phyloP scores from a whole-genome alignment of 352 stramenopile genomes.

The Phytophthora macrochlamydospora region DNA sequence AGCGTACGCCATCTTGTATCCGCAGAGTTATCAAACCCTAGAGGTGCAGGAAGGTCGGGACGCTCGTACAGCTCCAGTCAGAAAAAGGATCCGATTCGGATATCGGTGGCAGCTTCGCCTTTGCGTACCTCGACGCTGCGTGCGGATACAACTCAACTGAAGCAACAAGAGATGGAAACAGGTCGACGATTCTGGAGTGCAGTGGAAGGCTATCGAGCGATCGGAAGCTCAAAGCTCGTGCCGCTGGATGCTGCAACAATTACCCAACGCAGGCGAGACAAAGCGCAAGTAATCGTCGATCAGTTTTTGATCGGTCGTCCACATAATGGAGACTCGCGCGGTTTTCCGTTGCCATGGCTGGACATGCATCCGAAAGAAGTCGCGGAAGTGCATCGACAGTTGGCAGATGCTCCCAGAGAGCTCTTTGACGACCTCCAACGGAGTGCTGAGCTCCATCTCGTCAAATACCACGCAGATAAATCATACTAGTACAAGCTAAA shows the following conservation, averaged over 20 bases:
- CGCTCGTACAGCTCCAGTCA: background rate
- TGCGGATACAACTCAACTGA: slow-evolving; percentile 16
- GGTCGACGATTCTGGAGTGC: slow-evolving; percentile 72
- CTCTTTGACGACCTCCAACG: slow-evolving; percentile 67
- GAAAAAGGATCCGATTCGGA: background rate
- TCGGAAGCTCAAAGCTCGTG: slow-evolving; percentile 42
- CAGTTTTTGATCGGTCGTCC: slow-evolving; percentile 39
- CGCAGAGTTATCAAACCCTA: slow-evolving; percentile 37
- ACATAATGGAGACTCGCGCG: slow-evolving; percentile 3
- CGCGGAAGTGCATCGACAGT: slow-evolving; percentile 25
- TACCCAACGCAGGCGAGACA: slow-evolving; percentile 38
- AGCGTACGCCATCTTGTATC: slow-evolving; percentile 66
- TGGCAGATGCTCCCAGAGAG: slow-evolving; percentile 32
- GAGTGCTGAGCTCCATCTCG: slow-evolving; percentile 47
- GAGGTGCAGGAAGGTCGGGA: background rate
- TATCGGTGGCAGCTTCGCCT: background rate
- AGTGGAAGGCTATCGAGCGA: slow-evolving; percentile 58
- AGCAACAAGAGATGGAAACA: slow-evolving; percentile 27
- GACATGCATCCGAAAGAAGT: slow-evolving; percentile 59
- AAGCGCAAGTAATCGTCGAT: slow-evolving; percentile 50
- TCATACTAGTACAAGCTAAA: no score
- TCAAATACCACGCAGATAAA: slow-evolving; percentile 10
- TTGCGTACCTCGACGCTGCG: slow-evolving; percentile 5
- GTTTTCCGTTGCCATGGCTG: slow-evolving; percentile 44
- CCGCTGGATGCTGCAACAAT: slow-evolving; percentile 44